phyloP scores from a whole-genome alignment of 768 basidiomycete species.

The Russula earlei region DNA sequence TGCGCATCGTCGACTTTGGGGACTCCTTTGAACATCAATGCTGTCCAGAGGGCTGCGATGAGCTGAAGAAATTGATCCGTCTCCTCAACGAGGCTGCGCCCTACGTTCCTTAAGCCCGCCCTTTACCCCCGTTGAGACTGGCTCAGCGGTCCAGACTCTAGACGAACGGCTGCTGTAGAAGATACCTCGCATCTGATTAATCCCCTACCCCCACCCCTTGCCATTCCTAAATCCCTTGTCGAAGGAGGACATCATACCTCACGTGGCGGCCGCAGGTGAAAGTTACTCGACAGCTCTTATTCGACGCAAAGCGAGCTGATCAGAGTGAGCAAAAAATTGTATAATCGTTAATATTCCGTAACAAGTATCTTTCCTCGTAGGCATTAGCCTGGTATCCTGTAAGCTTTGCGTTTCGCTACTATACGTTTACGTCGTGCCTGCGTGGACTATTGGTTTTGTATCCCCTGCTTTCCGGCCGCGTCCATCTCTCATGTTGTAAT shows the following conservation, averaged over 20 bases:
- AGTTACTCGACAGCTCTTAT: too few species aligned
- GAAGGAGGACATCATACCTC: too few species aligned
- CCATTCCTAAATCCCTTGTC: not conserved
- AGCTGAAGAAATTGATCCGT: conserved; percentile 2
- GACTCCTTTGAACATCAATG: conserved; percentile 6
- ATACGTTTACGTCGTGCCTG: not conserved
- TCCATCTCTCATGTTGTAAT: not conserved
- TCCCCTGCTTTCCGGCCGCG: not conserved
- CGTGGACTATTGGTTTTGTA: not conserved
- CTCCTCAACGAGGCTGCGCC: not conserved
- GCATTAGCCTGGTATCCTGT: not conserved
- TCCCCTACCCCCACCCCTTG: not conserved
- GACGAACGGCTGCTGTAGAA: not conserved
- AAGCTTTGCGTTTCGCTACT: not conserved
- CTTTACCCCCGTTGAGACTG: too few species aligned
- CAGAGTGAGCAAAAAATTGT: not conserved
- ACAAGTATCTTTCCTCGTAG: not conserved
- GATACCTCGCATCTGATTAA: not conserved
- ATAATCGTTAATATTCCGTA: not conserved
- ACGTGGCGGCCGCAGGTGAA: too few species aligned
- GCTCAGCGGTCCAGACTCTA: not conserved
- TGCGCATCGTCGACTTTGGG: conserved; percentile 9
- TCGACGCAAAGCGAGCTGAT: not conserved
- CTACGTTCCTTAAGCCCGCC: not conserved
- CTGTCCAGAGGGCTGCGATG: not conserved